Percentiles rank a stretch among this genome's conserved stretches.
Conservation (phyloP, 805 yeast genomes). For the Ogataea glucozyma region DNA sequence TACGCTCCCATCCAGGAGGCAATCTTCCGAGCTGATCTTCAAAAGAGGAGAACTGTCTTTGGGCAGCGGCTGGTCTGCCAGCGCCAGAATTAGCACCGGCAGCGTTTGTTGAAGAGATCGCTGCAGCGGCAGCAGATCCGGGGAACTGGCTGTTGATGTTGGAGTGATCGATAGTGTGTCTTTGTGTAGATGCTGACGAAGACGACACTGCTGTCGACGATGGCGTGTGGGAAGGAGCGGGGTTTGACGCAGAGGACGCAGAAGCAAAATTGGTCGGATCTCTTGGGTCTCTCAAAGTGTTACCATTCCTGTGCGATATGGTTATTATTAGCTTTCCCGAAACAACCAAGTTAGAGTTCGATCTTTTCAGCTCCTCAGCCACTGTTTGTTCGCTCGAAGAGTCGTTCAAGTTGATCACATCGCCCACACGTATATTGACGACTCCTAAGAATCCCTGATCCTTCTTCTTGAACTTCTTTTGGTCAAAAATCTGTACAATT, state of each 20-base stretch:
- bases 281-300: conserved; percentile 27
- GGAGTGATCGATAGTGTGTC: conserved; percentile 15
- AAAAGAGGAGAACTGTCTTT: conserved; percentile 83
- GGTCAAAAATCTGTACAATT: conserved; percentile 94
- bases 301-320: conserved; percentile 48
- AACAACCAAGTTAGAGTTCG: conserved; percentile 90
- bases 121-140: conserved; percentile 30
- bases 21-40: conserved; percentile 96
- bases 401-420: conserved; percentile 69
- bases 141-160: conserved; percentile 27
- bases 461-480: conserved; percentile 94
- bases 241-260: conserved; percentile 9
- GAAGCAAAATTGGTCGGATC: conserved; percentile 32
- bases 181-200: conserved; percentile 14
- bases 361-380: conserved; percentile 86
- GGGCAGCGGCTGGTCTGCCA: conserved; percentile 29
- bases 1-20: conserved; percentile 99
- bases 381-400: conserved; percentile 72
- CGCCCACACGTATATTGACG: conserved; percentile 86
- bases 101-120: conserved; percentile 27
- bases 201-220: conserved; percentile 12
- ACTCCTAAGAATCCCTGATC: conserved; percentile 99
- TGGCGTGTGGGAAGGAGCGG: conserved; percentile 10
- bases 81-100: conserved; percentile 22
- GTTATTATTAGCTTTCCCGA: conserved; percentile 87